These are phyloP conservation scores for Trichoderma sp. DNA, from an alignment of 2,329 filamentous ascomycete species.

Conservation along the genomic window DNA sequence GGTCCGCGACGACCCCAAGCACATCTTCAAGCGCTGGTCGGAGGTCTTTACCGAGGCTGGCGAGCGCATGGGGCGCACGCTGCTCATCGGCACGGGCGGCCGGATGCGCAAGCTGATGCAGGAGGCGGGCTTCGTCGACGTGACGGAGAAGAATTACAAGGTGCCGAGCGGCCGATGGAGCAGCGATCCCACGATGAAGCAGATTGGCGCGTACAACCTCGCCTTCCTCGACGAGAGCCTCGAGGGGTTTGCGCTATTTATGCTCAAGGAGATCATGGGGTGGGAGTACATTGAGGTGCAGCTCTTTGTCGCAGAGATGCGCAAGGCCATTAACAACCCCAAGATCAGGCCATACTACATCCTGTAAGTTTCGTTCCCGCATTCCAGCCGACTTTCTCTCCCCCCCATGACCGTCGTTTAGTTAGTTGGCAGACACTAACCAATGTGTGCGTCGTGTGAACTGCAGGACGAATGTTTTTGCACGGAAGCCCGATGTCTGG, in stretches of 20 bases:
- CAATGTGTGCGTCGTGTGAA: not conserved
- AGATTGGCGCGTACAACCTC: constrained; percentile 33
- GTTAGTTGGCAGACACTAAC: not conserved
- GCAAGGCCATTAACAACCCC: constrained; percentile 32
- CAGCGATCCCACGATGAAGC: constrained; percentile 29
- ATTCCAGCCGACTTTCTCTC: not conserved
- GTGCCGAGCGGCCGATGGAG: constrained; percentile 31
- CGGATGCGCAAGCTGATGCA: constrained; percentile 33
- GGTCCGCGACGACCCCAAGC: constrained; percentile 33
- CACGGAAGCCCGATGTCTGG: constrained; percentile 20
- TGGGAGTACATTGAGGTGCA: constrained; percentile 35
- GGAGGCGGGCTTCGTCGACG: constrained; percentile 34
- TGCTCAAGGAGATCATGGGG: constrained; percentile 37
- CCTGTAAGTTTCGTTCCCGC: constrained; percentile 30
- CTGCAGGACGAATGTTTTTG: constrained; percentile 29
- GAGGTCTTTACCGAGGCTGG: constrained; percentile 34
- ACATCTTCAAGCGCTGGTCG: constrained; percentile 37
- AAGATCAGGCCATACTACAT: constrained; percentile 34
- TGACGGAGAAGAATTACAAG: constrained; percentile 28
- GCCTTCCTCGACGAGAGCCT: constrained; percentile 36
- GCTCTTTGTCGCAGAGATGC: constrained; percentile 35
- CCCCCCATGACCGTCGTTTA: not conserved
- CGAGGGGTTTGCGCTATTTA: constrained; percentile 37
- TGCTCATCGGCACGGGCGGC: constrained; percentile 32
- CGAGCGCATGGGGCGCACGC: constrained; percentile 34